Conservation (phyloP, 495 filamentous ascomycete species). For the Chaetomium cochliodes region DNA sequence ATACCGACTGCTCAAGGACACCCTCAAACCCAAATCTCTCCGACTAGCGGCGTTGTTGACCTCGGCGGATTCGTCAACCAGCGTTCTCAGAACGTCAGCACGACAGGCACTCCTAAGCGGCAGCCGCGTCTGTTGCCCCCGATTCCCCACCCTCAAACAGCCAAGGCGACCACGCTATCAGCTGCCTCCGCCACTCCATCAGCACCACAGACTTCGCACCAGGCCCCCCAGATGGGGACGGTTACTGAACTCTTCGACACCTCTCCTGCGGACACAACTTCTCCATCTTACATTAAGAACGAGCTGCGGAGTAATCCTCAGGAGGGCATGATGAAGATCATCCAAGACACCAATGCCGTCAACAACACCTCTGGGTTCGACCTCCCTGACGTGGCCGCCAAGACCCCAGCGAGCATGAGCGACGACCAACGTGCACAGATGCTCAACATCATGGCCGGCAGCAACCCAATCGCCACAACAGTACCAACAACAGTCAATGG, state of each 20-base stretch:
- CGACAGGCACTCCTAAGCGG: constrained; percentile 45
- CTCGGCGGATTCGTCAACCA: constrained; percentile 62
- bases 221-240: constrained; percentile 40
- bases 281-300: constrained; percentile 46
- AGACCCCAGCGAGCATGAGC: constrained; percentile 65
- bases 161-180: constrained; percentile 33
- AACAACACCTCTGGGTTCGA: constrained; percentile 54
- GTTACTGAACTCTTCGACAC: constrained; percentile 52
- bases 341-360: constrained; percentile 73
- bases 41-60: constrained; percentile 68
- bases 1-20: constrained; percentile 55
- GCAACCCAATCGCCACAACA: constrained; percentile 14
- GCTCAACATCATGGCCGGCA: constrained; percentile 70
- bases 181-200: constrained; percentile 34
- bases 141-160: constrained; percentile 39
- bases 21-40: constrained; percentile 44
- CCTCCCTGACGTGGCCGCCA: constrained; percentile 75
- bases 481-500: constrained; percentile 9
- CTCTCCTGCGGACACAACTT: constrained; percentile 39
- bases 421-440: constrained; percentile 75
- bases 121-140: constrained; percentile 49
- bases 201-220: constrained; percentile 25
- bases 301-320: constrained; percentile 54
- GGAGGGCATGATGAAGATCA: constrained; percentile 82
- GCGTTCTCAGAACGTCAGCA: constrained; percentile 38